Evolutionary conservation across 306 rosid species (phyloP).

Genomic region (Mimosa pudica): DNA sequence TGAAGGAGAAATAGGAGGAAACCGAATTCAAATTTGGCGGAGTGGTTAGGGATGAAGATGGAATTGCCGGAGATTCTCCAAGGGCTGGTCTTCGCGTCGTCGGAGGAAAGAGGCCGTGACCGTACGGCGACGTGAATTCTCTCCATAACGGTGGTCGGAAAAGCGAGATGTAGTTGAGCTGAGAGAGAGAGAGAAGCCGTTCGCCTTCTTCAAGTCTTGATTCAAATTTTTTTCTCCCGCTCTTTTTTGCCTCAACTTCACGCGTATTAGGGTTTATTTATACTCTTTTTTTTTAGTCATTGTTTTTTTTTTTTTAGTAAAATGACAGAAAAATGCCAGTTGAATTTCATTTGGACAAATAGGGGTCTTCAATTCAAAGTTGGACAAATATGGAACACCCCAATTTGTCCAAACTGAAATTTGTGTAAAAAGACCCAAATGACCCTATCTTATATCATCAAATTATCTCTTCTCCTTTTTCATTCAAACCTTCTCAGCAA

Average conservation of each 20-base stretch:
- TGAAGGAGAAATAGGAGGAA: background rate
- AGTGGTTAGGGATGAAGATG: conserved; percentile 60
- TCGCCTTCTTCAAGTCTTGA: background rate
- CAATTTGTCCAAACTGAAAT: too few species aligned
- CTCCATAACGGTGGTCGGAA: conserved; percentile 57
- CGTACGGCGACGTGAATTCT: conserved; percentile 84
- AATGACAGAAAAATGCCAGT: too few species aligned
- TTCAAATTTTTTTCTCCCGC: background rate
- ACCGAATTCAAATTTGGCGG: conserved; percentile 84
- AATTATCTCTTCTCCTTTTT: too few species aligned
- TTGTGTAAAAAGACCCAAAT: too few species aligned
- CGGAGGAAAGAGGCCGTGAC: conserved; percentile 72
- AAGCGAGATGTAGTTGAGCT: background rate
- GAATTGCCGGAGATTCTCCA: conserved; percentile 81
- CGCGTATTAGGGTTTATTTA: background rate
- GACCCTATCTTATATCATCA: too few species aligned
- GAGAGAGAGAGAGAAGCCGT: background rate
- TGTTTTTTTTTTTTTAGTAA: too few species aligned
- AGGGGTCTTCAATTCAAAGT: too few species aligned
- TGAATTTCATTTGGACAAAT: too few species aligned
- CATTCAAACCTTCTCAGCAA: too few species aligned
- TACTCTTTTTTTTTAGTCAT: background rate
- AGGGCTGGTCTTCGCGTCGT: conserved; percentile 67
- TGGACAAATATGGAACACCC: too few species aligned
- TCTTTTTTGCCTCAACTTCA: background rate